Evolutionary conservation across 257 asterid species (phyloP).

Genomic region (Ocimum tenuiflorum): DNA sequence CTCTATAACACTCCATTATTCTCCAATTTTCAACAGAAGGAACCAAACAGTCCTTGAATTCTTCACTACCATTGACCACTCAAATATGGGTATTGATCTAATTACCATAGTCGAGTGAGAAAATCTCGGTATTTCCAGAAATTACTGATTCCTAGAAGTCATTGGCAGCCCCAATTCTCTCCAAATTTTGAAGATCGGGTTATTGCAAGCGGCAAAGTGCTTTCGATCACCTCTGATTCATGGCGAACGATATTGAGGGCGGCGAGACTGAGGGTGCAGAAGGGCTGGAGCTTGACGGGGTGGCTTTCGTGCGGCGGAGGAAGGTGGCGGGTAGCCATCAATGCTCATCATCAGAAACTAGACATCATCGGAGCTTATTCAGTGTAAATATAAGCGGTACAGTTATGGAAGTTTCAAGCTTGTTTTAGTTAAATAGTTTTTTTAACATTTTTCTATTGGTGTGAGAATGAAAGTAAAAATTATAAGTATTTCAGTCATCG

Average conservation of each 20-base stretch:
- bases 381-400: too few relatives aligned
- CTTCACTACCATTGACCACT: slow-evolving; percentile 40
- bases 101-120: slow-evolving; percentile 51
- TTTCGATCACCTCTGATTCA: slow-evolving; percentile 42
- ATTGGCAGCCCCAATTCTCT: slow-evolving; percentile 73
- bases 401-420: too few relatives aligned
- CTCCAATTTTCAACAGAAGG: slow-evolving; percentile 78
- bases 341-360: too few relatives aligned
- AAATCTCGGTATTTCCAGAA: slow-evolving; percentile 40
- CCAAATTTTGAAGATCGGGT: slow-evolving; percentile 74
- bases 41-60: slow-evolving; percentile 35
- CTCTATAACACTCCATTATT: slow-evolving; percentile 59
- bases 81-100: slow-evolving; percentile 62
- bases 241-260: slow-evolving; percentile 23
- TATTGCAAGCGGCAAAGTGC: slow-evolving; percentile 44
- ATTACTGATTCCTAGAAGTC: slow-evolving; percentile 74
- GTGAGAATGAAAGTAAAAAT: too few relatives aligned
- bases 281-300: slow-evolving; percentile 50
- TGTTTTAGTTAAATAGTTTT: too few relatives aligned
- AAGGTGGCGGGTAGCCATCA: slow-evolving; percentile 37
- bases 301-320: slow-evolving; percentile 65
- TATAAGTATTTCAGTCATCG: too few relatives aligned
- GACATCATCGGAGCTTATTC: too few relatives aligned
- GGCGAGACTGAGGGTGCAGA: slow-evolving; percentile 36
- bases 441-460: too few relatives aligned